Evolutionary conservation across 306 rosid genomes (phyloP), one percentile per base, ranked within the genome.

Genomic region (Trichosanthes cucumerina): DNA sequence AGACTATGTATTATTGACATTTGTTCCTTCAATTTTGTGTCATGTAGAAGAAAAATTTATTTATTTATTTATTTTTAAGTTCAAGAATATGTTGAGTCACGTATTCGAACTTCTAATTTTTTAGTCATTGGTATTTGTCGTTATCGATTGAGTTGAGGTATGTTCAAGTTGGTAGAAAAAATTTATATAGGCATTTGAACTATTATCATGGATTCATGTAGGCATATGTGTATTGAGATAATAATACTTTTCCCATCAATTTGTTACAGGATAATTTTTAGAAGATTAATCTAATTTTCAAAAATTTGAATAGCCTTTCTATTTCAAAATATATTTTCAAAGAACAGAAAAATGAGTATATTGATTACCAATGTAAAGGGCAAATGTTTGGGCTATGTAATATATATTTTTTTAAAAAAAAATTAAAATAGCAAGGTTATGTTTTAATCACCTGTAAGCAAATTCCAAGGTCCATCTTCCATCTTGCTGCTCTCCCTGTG

Each of bases 401-500:
- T 21, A 39, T 68, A 68, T n/a, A n/a, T n/a, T 39, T 68, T 68
- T 9, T 15, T 9, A 21, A 19, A 18, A 7, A 4, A 7, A 41
- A 53, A 49, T 0, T 1, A 7, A 41, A 53, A 49, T 0, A 3
- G 33, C 9, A 33, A 34, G 79, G 36, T 34, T 76, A 12, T n/a
- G 36, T 56, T 36, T 41, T 5, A 9, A 59, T 62, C 46, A 78
- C 80, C 80, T 39, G 80, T 13, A 31, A 78, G 80, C 39, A 46
- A 78, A 47, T 5, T 62, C 80, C 74, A 78, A 47, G 80, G 23
- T 47, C 80, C 80, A 50, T 31, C 62, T 16, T 74, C 62, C 78
- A 74, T 74, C 26, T 50, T 18, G 62, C 44, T 18, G 77, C 4
- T 28, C 62, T 31, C 18, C 60, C 78, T 50, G 62, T 28, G 16